A percentile compares a stretch with the other conserved stretches of the same genome.
Conservation (phyloP, 495 filamentous ascomycete species). For the Letharia columbiana region DNA sequence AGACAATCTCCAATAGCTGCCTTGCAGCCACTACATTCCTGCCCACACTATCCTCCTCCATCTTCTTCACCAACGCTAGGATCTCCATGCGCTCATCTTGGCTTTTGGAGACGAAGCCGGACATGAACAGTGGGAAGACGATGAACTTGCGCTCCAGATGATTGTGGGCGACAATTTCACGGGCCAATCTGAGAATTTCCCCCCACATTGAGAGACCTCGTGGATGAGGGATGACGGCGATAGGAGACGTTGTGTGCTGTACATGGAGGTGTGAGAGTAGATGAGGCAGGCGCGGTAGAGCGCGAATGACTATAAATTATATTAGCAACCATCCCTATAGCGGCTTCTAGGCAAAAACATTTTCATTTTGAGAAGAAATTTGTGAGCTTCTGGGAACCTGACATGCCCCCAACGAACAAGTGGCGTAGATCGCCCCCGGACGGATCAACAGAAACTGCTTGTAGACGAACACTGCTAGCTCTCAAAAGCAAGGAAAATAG, state of each 20-base stretch:
- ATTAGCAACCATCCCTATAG: background rate
- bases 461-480: slow-evolving; percentile 13
- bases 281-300: slow-evolving; percentile 44
- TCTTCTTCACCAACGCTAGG: slow-evolving; percentile 40
- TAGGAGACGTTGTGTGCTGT: slow-evolving; percentile 38
- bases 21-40: slow-evolving; percentile 40
- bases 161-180: slow-evolving; percentile 26
- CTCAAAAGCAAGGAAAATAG: background rate
- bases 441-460: slow-evolving; percentile 8
- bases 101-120: slow-evolving; percentile 39
- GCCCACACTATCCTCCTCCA: slow-evolving; percentile 46
- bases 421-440: background rate
- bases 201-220: slow-evolving; percentile 37
- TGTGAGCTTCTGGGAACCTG: too few species aligned
- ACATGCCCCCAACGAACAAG: background rate
- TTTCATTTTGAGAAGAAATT: background rate
- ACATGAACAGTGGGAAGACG: slow-evolving; percentile 51
- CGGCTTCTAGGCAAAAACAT: too few species aligned
- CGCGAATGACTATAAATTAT: slow-evolving; percentile 32
- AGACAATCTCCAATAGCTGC: slow-evolving; percentile 42
- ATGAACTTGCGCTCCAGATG: slow-evolving; percentile 40
- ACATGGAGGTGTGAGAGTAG: slow-evolving; percentile 45
- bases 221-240: slow-evolving; percentile 30
- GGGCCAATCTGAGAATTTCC: slow-evolving; percentile 40
- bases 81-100: slow-evolving; percentile 41